A percentile compares a stretch with the other conserved stretches of the same genome.
Conservation (phyloP, 2,329 filamentous ascomycete genomes). For the Talaromyces funiculosus region DNA sequence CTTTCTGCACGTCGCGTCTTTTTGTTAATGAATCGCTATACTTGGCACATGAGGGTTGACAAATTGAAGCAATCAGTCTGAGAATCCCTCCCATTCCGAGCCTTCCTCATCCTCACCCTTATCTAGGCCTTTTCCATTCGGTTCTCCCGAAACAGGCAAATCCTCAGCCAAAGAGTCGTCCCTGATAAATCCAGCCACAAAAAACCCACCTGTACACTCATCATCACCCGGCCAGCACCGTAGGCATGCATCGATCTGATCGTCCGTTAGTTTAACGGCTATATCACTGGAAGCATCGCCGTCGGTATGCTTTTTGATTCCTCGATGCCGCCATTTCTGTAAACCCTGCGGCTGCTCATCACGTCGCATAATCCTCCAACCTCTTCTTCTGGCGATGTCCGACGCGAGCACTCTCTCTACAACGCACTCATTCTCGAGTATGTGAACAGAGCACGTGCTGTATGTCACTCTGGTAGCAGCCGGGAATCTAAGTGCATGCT, state of each 20-base stretch:
- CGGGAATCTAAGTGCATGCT: constrained; percentile 80
- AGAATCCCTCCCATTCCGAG: constrained; percentile 44
- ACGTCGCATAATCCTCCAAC: constrained; percentile 72
- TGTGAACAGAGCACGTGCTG: constrained; percentile 86
- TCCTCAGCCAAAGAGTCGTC: constrained; percentile 42
- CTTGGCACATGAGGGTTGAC: too few species aligned
- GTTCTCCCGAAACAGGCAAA: constrained; percentile 11
- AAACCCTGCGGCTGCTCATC: constrained; percentile 71
- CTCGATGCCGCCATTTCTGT: constrained; percentile 66
- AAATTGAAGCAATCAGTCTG: constrained; percentile 22
- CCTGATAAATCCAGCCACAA: constrained; percentile 79
- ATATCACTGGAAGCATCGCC: constrained; percentile 10
- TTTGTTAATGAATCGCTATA: background rate
- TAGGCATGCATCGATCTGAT: constrained; percentile 65
- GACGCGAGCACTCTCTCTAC: constrained; percentile 67
- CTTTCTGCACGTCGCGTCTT: background rate
- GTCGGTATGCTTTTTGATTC: constrained; percentile 42
- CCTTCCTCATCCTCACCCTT: constrained; percentile 24
- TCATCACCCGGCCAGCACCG: constrained; percentile 75
- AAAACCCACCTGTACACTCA: constrained; percentile 89
- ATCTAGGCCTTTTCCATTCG: constrained; percentile 13
- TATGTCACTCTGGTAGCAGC: constrained; percentile 73
- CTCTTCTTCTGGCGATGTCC: constrained; percentile 56
- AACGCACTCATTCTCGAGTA: constrained; percentile 82
- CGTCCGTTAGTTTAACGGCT: constrained; percentile 38